Conservation (phyloP, 1,139 yeast species). For the Eremothecium cymbalariae region DNA sequence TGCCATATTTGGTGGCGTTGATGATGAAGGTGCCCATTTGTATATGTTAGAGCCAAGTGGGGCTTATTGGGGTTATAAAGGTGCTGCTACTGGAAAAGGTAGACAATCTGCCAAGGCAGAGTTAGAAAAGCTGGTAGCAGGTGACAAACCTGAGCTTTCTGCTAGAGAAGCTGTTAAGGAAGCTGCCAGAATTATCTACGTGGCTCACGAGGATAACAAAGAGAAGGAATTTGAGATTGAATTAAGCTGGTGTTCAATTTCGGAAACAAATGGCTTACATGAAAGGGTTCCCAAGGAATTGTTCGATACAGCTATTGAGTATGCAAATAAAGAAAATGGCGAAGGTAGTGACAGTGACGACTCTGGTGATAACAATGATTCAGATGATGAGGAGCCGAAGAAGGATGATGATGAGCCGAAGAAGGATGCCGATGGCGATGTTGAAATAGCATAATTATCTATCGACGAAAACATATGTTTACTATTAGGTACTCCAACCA, state of each 20-base stretch:
- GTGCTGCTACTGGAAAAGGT: constrained; percentile 98
- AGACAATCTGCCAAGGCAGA: constrained; percentile 95
- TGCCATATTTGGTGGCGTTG: constrained; percentile 89
- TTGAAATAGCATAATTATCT: constrained; percentile 18
- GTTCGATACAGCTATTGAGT: constrained; percentile 70
- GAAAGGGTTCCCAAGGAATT: constrained; percentile 69
- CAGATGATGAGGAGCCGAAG: constrained; percentile 38
- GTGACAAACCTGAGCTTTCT: constrained; percentile 43
- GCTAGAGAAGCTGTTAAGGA: constrained; percentile 80
- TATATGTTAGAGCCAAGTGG: constrained; percentile 99
- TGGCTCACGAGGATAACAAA: constrained; percentile 95
- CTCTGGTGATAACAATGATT: constrained; percentile 20
- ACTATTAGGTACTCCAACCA: neutral
- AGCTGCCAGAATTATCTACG: constrained; percentile 87
- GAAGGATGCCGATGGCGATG: constrained; percentile 26
- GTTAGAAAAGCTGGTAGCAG: constrained; percentile 62
- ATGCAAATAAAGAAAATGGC: constrained; percentile 75
- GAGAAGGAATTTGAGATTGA: constrained; percentile 96
- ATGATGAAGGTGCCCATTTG: constrained; percentile 79
- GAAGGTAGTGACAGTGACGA: constrained; percentile 54
- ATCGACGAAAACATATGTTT: neutral
- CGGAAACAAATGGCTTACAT: constrained; percentile 77
- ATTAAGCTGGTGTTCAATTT: constrained; percentile 73
- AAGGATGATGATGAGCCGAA: constrained; percentile 12
- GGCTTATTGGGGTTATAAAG: constrained; percentile 91